A percentile compares a stretch with the other conserved stretches of the same genome.
Evolutionary conservation across 306 rosid species (phyloP).

Genomic region (Acacia acuminata): DNA sequence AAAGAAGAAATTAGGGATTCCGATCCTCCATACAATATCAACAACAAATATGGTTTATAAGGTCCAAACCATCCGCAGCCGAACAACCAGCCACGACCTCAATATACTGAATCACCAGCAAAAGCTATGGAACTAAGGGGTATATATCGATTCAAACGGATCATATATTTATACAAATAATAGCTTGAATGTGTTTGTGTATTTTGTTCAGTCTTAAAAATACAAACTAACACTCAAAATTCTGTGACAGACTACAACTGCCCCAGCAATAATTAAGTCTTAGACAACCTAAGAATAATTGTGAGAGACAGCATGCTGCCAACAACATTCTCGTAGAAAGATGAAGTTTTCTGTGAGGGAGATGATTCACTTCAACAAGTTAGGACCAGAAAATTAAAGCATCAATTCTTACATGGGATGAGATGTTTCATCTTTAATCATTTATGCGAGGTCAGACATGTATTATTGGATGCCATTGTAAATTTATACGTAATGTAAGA

Average conservation of each 20-base stretch:
- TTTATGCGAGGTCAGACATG: background rate
- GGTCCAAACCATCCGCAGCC: background rate
- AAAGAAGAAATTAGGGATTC: slow-evolving; percentile 41
- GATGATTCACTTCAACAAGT: slow-evolving; percentile 28
- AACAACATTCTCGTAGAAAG: slow-evolving; percentile 18
- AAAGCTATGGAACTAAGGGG: slow-evolving; percentile 14
- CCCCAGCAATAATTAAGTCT: background rate
- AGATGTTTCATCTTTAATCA: slow-evolving; percentile 29
- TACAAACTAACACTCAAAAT: background rate
- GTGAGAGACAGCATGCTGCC: slow-evolving; percentile 21
- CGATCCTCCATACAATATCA: slow-evolving; percentile 33
- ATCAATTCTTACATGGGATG: slow-evolving; percentile 35
- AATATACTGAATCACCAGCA: slow-evolving; percentile 35
- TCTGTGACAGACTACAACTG: background rate
- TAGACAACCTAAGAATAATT: background rate
- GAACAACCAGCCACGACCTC: background rate
- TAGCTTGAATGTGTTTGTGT: background rate
- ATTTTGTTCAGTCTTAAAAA: no score
- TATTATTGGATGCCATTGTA: background rate
- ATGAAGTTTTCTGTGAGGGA: background rate
- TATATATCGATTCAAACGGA: slow-evolving; percentile 38
- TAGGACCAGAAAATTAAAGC: background rate
- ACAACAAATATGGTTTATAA: slow-evolving; percentile 44
- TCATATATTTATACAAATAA: background rate
- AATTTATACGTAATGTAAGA: slow-evolving; percentile 36